These are phyloP conservation scores for Dactylellina leptospora DNA, from an alignment of 2,329 filamentous ascomycete genomes.

Conservation along the genomic window DNA sequence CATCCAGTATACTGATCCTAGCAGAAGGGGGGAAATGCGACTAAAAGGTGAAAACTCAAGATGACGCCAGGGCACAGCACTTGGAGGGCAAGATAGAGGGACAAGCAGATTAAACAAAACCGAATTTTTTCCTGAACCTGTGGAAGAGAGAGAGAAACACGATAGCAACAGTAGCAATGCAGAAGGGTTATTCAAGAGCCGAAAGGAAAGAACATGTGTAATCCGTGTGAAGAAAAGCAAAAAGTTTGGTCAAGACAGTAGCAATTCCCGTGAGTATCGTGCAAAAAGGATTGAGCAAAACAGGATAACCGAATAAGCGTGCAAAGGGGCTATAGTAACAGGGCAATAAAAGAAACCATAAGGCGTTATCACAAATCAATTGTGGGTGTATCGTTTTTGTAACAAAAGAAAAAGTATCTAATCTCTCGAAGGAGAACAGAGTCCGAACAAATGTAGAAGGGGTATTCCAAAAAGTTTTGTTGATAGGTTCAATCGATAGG, in stretches of 20 bases:
- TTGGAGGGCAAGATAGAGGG: background rate
- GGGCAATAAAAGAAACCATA: constrained; percentile 2
- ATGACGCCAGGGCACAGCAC: constrained; percentile 17
- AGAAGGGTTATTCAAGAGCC: constrained; percentile 23
- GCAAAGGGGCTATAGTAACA: constrained; percentile 18
- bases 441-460: too few species aligned
- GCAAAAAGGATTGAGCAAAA: constrained; percentile 8
- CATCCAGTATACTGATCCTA: background rate
- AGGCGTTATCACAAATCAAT: constrained; percentile 51
- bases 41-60: too few species aligned
- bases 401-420: background rate
- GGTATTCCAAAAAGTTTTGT: background rate
- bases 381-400: constrained; percentile 13
- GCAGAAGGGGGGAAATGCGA: background rate
- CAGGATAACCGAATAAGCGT: background rate
- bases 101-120: background rate
- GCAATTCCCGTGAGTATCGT: constrained; percentile 48
- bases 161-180: too few species aligned
- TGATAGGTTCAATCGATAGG: background rate
- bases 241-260: too few species aligned
- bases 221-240: constrained; percentile 22
- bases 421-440: background rate
- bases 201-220: constrained; percentile 18
- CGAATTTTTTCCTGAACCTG: constrained; percentile 5
- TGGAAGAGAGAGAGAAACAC: constrained; percentile 12